Conservation (phyloP, 139 green algal species). For the Parachlorella kessleri region DNA sequence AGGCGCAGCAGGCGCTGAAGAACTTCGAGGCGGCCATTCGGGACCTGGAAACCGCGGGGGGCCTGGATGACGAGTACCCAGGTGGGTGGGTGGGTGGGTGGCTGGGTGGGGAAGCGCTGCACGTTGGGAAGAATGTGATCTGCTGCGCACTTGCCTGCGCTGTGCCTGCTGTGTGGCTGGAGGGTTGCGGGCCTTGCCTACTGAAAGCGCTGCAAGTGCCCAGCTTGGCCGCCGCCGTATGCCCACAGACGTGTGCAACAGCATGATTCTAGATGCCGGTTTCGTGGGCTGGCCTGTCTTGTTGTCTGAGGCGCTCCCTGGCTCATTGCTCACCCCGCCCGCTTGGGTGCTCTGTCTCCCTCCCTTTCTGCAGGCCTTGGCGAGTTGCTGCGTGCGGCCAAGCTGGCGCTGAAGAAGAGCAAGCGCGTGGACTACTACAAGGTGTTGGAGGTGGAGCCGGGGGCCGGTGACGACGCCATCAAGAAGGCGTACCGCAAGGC, state of each 20-base stretch:
- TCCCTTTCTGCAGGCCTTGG: conserved; percentile 16
- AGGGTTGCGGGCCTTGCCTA: too few relatives aligned
- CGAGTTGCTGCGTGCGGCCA: conserved; percentile 37
- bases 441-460: conserved; percentile 35
- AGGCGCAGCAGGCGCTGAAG: conserved; percentile 32
- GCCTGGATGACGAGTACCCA: conserved; percentile 8
- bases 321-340: too few relatives aligned
- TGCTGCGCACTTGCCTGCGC: not conserved
- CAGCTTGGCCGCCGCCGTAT: too few relatives aligned
- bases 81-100: too few relatives aligned
- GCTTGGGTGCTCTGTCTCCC: too few relatives aligned
- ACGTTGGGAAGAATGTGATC: not conserved
- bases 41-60: conserved; percentile 45
- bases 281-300: too few relatives aligned
- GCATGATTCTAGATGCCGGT: too few relatives aligned
- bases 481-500: conserved; percentile 86
- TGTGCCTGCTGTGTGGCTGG: not conserved
- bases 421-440: conserved; percentile 63
- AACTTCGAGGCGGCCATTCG: conserved; percentile 43
- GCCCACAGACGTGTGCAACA: too few relatives aligned
- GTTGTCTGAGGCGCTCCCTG: too few relatives aligned
- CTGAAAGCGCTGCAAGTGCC: too few relatives aligned
- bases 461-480: conserved; percentile 62
- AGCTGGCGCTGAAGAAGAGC: conserved; percentile 48
- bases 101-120: too few relatives aligned